Percentiles rank a stretch among this genome's conserved stretches.
These are phyloP conservation scores for Mortierella sp. DNA, from an alignment of 371 early-diverging fungal genomes.

Conservation along the genomic window DNA sequence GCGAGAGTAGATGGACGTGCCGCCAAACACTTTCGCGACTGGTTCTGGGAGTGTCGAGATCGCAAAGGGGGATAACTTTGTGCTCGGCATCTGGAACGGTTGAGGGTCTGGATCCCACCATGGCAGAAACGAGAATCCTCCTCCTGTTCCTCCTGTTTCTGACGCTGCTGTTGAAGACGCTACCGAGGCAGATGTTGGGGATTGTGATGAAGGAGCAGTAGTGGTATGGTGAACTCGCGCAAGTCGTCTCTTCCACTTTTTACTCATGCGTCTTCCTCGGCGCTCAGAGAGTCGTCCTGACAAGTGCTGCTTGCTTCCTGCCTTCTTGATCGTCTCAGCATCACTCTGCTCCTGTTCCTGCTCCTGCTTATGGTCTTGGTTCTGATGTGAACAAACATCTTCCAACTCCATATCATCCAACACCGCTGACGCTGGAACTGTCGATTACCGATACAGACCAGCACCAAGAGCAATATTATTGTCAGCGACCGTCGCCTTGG, in stretches of 20 bases:
- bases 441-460: not conserved
- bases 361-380: not conserved
- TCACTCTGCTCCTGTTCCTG: not conserved
- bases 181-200: not conserved
- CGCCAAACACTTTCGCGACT: slow-evolving; percentile 38
- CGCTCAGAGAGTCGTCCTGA: not conserved
- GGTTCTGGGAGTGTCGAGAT: slow-evolving; percentile 51
- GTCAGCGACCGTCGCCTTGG: not conserved
- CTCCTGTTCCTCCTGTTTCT: not conserved
- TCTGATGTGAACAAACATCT: slow-evolving; percentile 15
- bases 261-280: not conserved
- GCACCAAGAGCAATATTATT: not conserved
- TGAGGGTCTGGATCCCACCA: slow-evolving; percentile 57
- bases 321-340: not conserved
- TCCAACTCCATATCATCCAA: slow-evolving; percentile 13
- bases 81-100: slow-evolving; percentile 49
- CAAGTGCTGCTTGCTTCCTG: not conserved
- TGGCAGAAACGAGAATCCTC: slow-evolving; percentile 15
- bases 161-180: not conserved
- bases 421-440: slow-evolving; percentile 12
- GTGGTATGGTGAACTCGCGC: not conserved
- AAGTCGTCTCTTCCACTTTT: not conserved
- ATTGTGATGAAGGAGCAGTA: not conserved
- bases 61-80: slow-evolving; percentile 40
- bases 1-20: slow-evolving; percentile 27